Conservation (phyloP, 139 green algal genomes). For the Ettlia oleoabundans region DNA sequence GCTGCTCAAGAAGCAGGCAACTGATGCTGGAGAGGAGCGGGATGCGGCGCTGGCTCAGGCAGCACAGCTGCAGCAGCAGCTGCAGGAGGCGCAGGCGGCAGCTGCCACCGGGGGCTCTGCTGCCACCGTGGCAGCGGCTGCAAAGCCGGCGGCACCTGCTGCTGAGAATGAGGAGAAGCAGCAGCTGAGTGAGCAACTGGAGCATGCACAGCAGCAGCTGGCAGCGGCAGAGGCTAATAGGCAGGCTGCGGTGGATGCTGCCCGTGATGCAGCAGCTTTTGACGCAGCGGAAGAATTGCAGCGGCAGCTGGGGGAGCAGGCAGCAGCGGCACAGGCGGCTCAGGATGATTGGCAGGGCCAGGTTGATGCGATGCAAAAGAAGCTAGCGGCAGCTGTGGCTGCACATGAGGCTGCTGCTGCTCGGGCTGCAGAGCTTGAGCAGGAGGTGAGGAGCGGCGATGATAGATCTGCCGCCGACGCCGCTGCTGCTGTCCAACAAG, state of each 20-base stretch:
- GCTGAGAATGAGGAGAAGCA: neutral
- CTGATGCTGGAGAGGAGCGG: constrained; percentile 11
- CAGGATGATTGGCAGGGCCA: neutral
- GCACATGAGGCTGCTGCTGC: neutral
- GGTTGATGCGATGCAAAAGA: neutral
- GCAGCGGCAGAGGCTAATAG: neutral
- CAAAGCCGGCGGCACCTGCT: neutral
- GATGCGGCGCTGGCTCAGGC: constrained; percentile 17
- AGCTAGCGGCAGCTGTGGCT: neutral
- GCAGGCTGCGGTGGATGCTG: too few species aligned
- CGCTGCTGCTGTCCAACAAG: neutral
- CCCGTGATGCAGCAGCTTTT: too few species aligned
- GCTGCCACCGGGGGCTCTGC: too few species aligned
- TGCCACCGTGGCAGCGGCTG: neutral
- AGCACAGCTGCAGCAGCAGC: neutral
- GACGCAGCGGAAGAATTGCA: neutral
- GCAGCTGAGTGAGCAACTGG: neutral
- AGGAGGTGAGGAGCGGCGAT: neutral
- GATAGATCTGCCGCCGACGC: neutral
- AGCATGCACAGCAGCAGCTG: neutral
- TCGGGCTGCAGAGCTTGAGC: neutral
- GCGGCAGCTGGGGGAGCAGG: neutral
- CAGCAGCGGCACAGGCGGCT: neutral
- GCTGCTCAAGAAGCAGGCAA: constrained; percentile 35
- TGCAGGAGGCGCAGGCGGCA: constrained; percentile 13